Evolutionary conservation across 345 rosid species (phyloP), one percentile per base, ranked within the genome.

Genomic region (Moringa oleifera): DNA sequence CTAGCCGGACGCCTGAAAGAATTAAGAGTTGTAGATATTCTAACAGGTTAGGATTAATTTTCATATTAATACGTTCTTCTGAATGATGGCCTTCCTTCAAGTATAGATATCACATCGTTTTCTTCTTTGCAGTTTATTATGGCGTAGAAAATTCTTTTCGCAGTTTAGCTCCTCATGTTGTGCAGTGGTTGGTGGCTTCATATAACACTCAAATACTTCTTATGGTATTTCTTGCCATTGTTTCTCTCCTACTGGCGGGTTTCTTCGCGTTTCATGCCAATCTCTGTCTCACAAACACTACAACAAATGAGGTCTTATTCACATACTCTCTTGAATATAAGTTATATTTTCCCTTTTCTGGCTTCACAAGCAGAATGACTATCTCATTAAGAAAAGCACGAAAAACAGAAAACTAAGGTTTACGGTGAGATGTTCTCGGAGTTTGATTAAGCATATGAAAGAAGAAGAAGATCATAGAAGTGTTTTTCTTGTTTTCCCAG

Each of bases 141-240:
- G 91, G 91, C 11, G 60, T 90, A 51, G 95, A 85, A 25, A 83
- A 82, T 60, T 79, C 96, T 68, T 77, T 88, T 65, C 59, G 73
- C 58, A 75, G 84, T 64, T 80, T 90, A 75, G 85, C 90, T 65
- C 95, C 96, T 23, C 80, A 75, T 56, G 73, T 88, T 68, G 77
- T 84, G 47, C 97, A 90, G 99, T 94, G 99, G 99, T 71, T 94
- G 62, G 61, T 88, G 81, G 81, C 75, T 55, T 79, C 99, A 25
- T 84, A 88, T 78, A 88, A 90, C 79, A 85, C 87, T 23, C 96
- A 86, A 68, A 81, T 94, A 72, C 95, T 94, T 59, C 76, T 94
- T 23, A 77, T 83, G 77, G 91, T 94, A 79, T 90, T 94, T 78
- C 89, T 86, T 24, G 86, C 79, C 68, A 70, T 88, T 55, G 86